Conservation (phyloP, 805 yeast genomes). For the Maudiozyma turicensis region DNA sequence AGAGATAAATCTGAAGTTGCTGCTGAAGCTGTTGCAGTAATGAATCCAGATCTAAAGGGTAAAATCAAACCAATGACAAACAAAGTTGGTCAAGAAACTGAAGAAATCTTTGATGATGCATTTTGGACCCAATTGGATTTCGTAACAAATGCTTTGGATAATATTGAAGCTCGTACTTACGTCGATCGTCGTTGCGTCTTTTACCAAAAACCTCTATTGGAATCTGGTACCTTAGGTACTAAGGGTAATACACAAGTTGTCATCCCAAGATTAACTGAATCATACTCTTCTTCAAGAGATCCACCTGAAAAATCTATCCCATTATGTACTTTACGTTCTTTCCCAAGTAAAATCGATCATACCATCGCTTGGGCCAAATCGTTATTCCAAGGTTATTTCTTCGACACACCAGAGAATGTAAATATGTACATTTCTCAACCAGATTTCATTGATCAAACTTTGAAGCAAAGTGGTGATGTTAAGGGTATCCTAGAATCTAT, state of each 20-base stretch:
- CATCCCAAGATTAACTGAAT: conserved; percentile 87
- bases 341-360: conserved; percentile 97
- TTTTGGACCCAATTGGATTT: conserved; percentile 82
- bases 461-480: conserved; percentile 88
- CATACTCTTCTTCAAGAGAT: conserved; percentile 92
- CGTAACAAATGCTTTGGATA: conserved; percentile 94
- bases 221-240: conserved; percentile 96
- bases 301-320: conserved; percentile 99
- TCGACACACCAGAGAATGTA: conserved; percentile 88
- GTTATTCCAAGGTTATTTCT: conserved; percentile 82
- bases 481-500: conserved; percentile 80
- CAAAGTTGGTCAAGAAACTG: conserved; percentile 91
- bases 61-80: conserved; percentile 70
- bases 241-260: conserved; percentile 97
- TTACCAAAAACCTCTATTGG: conserved; percentile 81
- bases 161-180: conserved; percentile 95
- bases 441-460: conserved; percentile 79
- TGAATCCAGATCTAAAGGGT: conserved; percentile 78
- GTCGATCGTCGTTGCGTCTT: conserved; percentile 96
- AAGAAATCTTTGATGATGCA: conserved; percentile 68
- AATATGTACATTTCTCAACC: conserved; percentile 86
- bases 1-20: conserved; percentile 85
- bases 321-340: conserved; percentile 89
- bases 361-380: conserved; percentile 99
- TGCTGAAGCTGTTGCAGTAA: conserved; percentile 66